Base-by-base conservation (phyloP, 1,139 yeast genomes). In the Kodamaea derodonti region DNA sequence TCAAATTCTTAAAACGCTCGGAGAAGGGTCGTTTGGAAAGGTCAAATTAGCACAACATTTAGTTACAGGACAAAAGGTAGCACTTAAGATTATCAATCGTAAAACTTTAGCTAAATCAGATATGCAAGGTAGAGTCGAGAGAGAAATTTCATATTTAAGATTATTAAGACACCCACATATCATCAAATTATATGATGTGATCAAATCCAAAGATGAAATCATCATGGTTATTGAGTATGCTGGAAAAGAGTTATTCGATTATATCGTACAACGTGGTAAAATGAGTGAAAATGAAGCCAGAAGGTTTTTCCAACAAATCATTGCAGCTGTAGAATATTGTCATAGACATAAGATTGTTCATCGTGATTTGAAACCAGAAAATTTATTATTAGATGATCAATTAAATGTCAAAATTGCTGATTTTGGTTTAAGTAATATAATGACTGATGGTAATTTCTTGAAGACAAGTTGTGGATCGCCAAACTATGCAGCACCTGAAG, bases 221-320 rank as follows among this genome's bases (percentile, higher is more conserved):
- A 86, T 92, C 52, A 92, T 92, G 97, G 97, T 94, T 24, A 90
- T 92, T 53, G 98, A 92, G 60, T 92, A 76, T 57, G 98, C 98
- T 1, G 97, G 96, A 7, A 87, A 88, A 50, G 98, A 92, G 61
- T 73, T 92, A 49, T 92, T 92, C 54, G 98, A 92, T 55, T 92
- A 92, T 56, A 92, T 92, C 56, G 96, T 92, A 13, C 97, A 90
- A 57, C 72, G 90, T 49, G 97, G 97, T 24, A 83, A 87, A 53
- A 86, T 94, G 96, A 81, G 84, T 26, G 98, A 94, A 59, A 78
- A 80, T 42, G 97, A 92, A 59, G 98, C 95, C 0, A 72, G 97
- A 42, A 69, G 97, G 40, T 94, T 92, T 52, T 94, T 94, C 63
- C 98, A 94, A 58, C 98, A 92, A 60, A 94, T 92, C 37, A 90